Evolutionary conservation across 192 early-diverging fungal genomes (phyloP).

Genomic region (Cetraspora pellucida): DNA sequence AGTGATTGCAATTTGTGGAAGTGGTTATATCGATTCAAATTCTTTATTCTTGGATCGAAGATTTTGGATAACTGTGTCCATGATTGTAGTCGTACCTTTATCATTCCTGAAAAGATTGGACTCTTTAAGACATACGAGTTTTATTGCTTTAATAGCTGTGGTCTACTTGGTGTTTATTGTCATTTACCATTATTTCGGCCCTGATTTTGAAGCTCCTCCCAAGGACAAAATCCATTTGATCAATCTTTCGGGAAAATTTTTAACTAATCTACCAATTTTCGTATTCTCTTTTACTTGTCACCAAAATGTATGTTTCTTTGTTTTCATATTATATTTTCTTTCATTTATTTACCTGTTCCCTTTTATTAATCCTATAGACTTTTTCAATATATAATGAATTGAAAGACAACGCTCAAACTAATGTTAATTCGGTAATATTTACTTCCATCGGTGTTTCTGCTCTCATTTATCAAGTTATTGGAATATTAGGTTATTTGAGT

Average conservation of each 20-base stretch:
- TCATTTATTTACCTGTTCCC: constrained; percentile 34
- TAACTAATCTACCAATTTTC: constrained; percentile 89
- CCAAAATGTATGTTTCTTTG: constrained; percentile 76
- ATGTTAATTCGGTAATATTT: constrained; percentile 69
- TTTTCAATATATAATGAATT: constrained; percentile 97
- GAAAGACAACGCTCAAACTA: constrained; percentile 73
- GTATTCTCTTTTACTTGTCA: constrained; percentile 99
- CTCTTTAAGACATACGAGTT: constrained; percentile 87
- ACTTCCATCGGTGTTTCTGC: constrained; percentile 78
- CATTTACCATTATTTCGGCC: constrained; percentile 69
- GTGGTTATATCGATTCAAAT: constrained; percentile 31
- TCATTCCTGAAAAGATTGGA: constrained; percentile 83
- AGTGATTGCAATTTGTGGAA: constrained; percentile 39
- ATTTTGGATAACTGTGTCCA: constrained; percentile 86
- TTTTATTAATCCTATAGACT: constrained; percentile 58
- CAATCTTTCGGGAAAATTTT: constrained; percentile 62
- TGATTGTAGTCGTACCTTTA: constrained; percentile 73
- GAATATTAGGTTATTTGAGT: constrained; percentile 87
- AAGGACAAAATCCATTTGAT: constrained; percentile 62
- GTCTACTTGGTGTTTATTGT: constrained; percentile 88
- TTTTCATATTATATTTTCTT: constrained; percentile 16
- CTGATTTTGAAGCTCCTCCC: constrained; percentile 58
- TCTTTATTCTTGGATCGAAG: constrained; percentile 60
- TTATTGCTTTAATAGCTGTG: constrained; percentile 83
- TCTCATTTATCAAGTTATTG: constrained; percentile 82